Percentiles rank a stretch among this genome's conserved stretches.
These are phyloP conservation scores for Diversispora epigaea DNA, from an alignment of 192 early-diverging fungal genomes.

Conservation along the genomic window DNA sequence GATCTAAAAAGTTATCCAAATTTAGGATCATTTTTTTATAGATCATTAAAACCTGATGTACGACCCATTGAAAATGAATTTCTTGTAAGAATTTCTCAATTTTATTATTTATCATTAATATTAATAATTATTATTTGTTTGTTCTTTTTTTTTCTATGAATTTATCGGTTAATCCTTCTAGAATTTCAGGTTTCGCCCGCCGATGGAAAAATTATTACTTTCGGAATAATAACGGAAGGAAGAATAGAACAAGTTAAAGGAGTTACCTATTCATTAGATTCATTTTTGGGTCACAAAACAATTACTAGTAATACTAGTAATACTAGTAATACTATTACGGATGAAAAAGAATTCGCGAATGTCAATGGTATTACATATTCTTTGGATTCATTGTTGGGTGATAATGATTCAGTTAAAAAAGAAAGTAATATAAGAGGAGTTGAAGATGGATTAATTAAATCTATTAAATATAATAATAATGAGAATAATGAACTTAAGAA, in stretches of 20 bases:
- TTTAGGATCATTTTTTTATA: conserved; percentile 90
- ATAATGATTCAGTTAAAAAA: conserved; percentile 41
- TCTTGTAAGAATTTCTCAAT: conserved; percentile 50
- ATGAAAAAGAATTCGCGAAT: conserved; percentile 83
- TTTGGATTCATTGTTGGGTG: conserved; percentile 70
- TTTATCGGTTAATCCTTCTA: background rate
- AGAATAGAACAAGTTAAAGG: conserved; percentile 96
- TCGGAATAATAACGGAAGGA: conserved; percentile 75
- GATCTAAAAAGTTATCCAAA: conserved; percentile 80
- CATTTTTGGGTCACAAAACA: conserved; percentile 71
- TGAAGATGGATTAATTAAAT: conserved; percentile 39
- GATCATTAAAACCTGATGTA: conserved; percentile 74
- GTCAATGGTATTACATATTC: conserved; percentile 86
- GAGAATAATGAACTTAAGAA: too few species aligned
- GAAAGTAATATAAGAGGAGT: conserved; percentile 38
- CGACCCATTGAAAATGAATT: conserved; percentile 68
- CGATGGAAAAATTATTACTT: conserved; percentile 89
- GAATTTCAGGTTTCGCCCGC: conserved; percentile 70
- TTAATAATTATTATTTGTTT: background rate
- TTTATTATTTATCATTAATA: background rate
- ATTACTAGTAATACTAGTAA: background rate
- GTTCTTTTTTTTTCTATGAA: background rate
- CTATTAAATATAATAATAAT: conserved; percentile 31
- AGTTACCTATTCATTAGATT: conserved; percentile 83
- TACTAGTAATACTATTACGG: conserved; percentile 44